These are phyloP conservation scores for Brasilioporus rufonigricans DNA, from an alignment of 768 basidiomycete species.

Conservation along the genomic window DNA sequence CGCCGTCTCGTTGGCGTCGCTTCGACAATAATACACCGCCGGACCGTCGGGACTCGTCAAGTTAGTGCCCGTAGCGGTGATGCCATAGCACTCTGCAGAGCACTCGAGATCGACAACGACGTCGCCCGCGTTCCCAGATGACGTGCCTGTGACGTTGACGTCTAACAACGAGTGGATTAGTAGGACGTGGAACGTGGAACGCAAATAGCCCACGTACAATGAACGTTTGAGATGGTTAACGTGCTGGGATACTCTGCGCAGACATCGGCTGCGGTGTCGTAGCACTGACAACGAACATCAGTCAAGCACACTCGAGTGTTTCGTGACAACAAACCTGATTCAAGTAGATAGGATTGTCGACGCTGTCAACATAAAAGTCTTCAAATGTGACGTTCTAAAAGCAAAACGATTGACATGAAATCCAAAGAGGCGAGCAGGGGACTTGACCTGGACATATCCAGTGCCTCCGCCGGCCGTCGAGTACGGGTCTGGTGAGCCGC, in stretches of 20 bases:
- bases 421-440: neutral
- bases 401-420: neutral
- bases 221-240: constrained; percentile 41
- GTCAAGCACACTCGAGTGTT: neutral
- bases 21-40: constrained; percentile 35
- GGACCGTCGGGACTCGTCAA: constrained; percentile 31
- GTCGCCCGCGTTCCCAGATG: constrained; percentile 37
- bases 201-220: constrained; percentile 34
- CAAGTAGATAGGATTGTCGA: constrained; percentile 43
- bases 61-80: constrained; percentile 34
- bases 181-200: neutral
- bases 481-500: constrained; percentile 39
- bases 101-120: constrained; percentile 45
- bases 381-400: constrained; percentile 24
- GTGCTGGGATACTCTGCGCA: constrained; percentile 39
- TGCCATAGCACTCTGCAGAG: constrained; percentile 35
- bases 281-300: constrained; percentile 30
- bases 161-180: constrained; percentile 15
- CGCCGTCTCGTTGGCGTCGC: constrained; percentile 29
- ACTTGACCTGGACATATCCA: constrained; percentile 38
- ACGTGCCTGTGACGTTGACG: constrained; percentile 42
- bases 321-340: constrained; percentile 26
- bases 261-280: constrained; percentile 31
- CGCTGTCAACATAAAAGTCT: constrained; percentile 32
- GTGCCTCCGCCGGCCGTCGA: constrained; percentile 42